phyloP scores from a whole-genome alignment of 176 grass and related monocot genomes.

The Juncus inflexus region DNA sequence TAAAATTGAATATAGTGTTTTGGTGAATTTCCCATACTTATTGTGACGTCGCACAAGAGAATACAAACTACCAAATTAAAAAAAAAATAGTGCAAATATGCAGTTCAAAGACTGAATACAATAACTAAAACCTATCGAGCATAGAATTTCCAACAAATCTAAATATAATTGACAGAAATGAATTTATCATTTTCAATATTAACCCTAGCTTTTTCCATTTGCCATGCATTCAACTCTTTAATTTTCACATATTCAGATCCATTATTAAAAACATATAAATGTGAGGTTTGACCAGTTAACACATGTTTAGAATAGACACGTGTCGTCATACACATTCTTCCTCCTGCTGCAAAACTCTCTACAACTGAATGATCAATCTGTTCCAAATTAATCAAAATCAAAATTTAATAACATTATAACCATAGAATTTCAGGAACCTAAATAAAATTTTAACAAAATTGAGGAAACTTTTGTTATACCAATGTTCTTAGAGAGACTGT shows the following conservation, averaged over 20 bases:
- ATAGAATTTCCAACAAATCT: not conserved
- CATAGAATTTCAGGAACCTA: slow-evolving; percentile 4
- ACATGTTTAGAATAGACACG: slow-evolving; percentile 56
- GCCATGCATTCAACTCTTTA: slow-evolving; percentile 50
- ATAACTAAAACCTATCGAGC: too few species aligned
- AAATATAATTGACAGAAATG: slow-evolving; percentile 10
- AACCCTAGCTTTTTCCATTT: slow-evolving; percentile 40
- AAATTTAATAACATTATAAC: not conserved
- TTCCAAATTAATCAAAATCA: not conserved
- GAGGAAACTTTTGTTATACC: slow-evolving; percentile 24
- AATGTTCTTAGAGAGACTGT: slow-evolving; percentile 60
- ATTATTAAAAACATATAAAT: slow-evolving; percentile 56
- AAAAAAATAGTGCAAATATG: too few species aligned
- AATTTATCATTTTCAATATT: slow-evolving; percentile 31
- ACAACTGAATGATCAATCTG: slow-evolving; percentile 69
- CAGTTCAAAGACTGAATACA: too few species aligned
- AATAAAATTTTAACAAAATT: not conserved
- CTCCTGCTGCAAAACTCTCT: slow-evolving; percentile 52
- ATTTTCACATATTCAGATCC: slow-evolving; percentile 38
- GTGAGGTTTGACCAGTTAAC: slow-evolving; percentile 13
- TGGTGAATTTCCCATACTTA: too few species aligned
- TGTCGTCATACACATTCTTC: slow-evolving; percentile 50
- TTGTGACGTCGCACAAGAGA: too few species aligned
- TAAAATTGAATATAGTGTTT: too few species aligned
- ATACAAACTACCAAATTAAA: too few species aligned